These are phyloP conservation scores for Solanum okadae DNA, from an alignment of 257 asterid genomes.

Conservation along the genomic window DNA sequence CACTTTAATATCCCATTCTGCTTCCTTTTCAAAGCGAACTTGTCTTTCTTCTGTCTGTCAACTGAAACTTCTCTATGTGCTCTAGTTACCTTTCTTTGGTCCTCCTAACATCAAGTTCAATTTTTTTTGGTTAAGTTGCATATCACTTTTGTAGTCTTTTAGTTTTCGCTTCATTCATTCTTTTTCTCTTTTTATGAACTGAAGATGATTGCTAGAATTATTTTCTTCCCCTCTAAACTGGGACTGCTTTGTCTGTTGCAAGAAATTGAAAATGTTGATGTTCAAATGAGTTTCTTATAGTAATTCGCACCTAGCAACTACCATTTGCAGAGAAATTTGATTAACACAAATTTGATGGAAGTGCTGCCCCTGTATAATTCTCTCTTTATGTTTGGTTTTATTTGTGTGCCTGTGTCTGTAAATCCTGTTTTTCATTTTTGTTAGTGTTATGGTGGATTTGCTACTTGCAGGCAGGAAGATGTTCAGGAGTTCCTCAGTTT, in stretches of 20 bases:
- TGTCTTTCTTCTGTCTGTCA: neutral
- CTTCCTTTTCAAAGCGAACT: neutral
- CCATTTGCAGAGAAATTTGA: neutral
- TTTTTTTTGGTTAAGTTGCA: neutral
- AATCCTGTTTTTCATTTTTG: neutral
- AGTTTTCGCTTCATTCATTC: neutral
- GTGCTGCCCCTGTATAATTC: neutral
- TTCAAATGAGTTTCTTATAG: neutral
- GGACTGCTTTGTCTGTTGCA: neutral
- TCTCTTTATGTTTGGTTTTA: neutral
- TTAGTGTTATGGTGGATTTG: constrained; percentile 2
- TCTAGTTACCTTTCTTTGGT: neutral
- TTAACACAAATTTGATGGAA: neutral
- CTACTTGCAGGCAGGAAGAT: constrained; percentile 71
- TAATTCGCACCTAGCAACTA: neutral
- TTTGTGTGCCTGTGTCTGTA: neutral
- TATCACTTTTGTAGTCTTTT: neutral
- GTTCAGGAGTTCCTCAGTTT: constrained; percentile 87
- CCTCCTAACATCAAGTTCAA: neutral
- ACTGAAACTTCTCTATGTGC: neutral
- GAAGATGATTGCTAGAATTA: neutral
- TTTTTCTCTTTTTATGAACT: neutral
- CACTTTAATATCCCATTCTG: neutral
- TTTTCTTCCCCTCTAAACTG: neutral
- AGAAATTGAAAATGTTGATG: neutral